A percentile compares a stretch with the other conserved stretches of the same genome.
These are phyloP conservation scores for Globisporangium irregulare DNA, from an alignment of 352 stramenopile species.

Conservation along the genomic window DNA sequence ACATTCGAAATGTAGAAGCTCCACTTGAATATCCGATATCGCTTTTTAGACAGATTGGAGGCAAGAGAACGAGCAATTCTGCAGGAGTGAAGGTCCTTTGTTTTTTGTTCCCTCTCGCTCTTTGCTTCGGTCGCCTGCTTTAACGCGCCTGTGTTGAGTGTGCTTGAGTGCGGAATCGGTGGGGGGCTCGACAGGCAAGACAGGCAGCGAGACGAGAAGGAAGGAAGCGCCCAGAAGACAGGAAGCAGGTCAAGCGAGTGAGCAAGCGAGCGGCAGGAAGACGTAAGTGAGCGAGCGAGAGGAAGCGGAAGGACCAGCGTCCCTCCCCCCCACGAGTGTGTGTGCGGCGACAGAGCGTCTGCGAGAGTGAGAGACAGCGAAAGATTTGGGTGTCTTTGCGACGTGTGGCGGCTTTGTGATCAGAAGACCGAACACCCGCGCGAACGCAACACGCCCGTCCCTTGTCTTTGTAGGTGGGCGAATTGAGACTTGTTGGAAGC, in stretches of 20 bases:
- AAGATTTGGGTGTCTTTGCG: slow-evolving; percentile 5
- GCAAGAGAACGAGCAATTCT: not conserved
- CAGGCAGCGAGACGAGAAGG: not conserved
- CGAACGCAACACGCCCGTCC: not conserved
- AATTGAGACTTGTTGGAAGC: not conserved
- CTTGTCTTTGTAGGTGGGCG: not conserved
- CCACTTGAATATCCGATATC: too few species aligned
- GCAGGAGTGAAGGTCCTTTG: not conserved
- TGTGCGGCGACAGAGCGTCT: not conserved
- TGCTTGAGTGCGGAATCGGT: slow-evolving; percentile 4
- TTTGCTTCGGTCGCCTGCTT: not conserved
- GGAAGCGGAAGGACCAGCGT: not conserved
- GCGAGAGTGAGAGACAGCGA: not conserved
- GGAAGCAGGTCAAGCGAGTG: not conserved
- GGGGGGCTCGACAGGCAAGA: slow-evolving; percentile 9
- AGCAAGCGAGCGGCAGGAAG: slow-evolving; percentile 4
- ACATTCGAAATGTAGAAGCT: too few species aligned
- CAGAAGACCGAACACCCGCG: slow-evolving; percentile 3
- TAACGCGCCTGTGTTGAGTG: not conserved
- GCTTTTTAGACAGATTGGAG: not conserved
- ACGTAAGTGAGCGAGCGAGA: slow-evolving; percentile 1
- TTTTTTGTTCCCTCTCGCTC: slow-evolving; percentile 5
- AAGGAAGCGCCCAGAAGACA: slow-evolving; percentile 4
- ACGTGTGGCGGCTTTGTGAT: not conserved
- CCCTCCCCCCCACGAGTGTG: not conserved